A percentile compares a stretch with the other conserved stretches of the same genome.
These are phyloP conservation scores for Clarireedia paspali DNA, from an alignment of 2,329 filamentous ascomycete species.

Conservation along the genomic window DNA sequence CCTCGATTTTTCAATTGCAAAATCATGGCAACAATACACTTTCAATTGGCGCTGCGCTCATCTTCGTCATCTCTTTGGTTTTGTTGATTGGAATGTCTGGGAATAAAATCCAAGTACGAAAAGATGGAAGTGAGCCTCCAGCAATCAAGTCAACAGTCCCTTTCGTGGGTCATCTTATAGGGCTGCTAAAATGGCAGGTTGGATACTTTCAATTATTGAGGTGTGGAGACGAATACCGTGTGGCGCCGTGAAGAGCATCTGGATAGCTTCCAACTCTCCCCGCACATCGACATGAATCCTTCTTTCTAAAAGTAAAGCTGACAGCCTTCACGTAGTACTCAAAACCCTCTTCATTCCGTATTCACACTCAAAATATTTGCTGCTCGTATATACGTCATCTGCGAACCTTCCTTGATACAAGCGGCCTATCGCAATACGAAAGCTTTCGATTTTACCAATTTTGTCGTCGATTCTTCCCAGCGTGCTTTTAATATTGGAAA, in stretches of 20 bases:
- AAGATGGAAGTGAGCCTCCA: conserved; percentile 34
- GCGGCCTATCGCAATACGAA: conserved; percentile 34
- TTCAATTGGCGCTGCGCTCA: not conserved
- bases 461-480: conserved; percentile 34
- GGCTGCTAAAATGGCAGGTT: conserved; percentile 32
- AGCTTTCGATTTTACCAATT: conserved; percentile 36
- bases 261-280: not conserved
- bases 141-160: conserved; percentile 35
- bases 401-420: conserved; percentile 34
- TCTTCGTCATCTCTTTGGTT: not conserved
- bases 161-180: conserved; percentile 39
- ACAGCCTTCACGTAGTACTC: conserved; percentile 11
- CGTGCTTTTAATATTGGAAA: conserved; percentile 33
- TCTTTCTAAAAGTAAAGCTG: not conserved
- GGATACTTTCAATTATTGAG: conserved; percentile 33
- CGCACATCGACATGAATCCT: not conserved
- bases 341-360: conserved; percentile 26
- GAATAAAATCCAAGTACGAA: not conserved
- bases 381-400: conserved; percentile 38
- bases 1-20: not conserved
- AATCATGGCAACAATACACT: not conserved
- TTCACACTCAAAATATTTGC: conserved; percentile 39
- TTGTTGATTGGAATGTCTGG: not conserved
- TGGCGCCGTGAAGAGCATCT: not conserved
- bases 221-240: conserved; percentile 24